Conservation (phyloP, 169 alveolate genomes). For the Cryptosporidium sp. region DNA sequence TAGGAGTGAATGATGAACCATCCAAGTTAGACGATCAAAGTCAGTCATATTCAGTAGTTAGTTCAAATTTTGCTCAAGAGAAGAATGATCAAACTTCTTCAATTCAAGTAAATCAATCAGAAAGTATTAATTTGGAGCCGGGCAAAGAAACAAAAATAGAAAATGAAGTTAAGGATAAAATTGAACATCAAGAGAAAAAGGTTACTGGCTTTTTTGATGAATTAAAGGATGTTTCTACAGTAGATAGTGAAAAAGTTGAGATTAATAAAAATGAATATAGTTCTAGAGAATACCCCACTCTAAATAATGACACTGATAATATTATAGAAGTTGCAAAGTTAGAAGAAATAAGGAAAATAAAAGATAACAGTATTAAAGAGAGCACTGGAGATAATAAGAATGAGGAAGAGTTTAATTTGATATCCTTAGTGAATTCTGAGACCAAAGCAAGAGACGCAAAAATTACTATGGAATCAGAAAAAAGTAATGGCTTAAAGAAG, state of each 20-base stretch:
- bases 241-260: neutral
- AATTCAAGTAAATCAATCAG: neutral
- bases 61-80: neutral
- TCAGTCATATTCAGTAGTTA: neutral
- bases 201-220: neutral
- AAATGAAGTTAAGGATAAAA: neutral
- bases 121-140: neutral
- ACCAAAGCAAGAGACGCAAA: neutral
- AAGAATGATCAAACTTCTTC: neutral
- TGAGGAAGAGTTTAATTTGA: neutral
- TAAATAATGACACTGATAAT: neutral
- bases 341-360: neutral
- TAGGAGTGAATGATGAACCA: neutral
- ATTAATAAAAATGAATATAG: neutral
- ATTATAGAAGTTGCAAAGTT: neutral
- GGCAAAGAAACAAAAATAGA: neutral
- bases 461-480: neutral
- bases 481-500: slow-evolving; percentile 33
- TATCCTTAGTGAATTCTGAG: neutral
- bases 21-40: neutral
- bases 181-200: neutral
- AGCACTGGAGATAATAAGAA: neutral
- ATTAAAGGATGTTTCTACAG: neutral
- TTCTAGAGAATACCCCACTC: neutral
- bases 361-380: neutral